phyloP scores from a whole-genome alignment of 2,329 filamentous ascomycete species.

The Exutisphaerella laricina region DNA sequence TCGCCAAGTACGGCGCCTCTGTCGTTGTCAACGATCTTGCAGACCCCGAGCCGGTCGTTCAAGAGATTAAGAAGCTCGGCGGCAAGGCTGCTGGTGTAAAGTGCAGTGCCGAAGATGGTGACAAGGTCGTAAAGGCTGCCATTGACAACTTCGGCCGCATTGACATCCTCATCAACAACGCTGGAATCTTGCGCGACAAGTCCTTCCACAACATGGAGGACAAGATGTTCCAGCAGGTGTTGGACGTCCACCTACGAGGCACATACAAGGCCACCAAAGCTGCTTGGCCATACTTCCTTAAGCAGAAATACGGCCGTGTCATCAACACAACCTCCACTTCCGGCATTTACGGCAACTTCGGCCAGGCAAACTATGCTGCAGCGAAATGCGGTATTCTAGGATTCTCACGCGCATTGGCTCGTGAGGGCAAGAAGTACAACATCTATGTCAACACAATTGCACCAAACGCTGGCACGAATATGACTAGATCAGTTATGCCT shows the following conservation, averaged over 20 bases:
- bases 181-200: conserved; percentile 95
- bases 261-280: conserved; percentile 98
- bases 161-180: conserved; percentile 96
- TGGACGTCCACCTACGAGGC: conserved; percentile 87
- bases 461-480: conserved; percentile 90
- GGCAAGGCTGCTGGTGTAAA: conserved; percentile 90
- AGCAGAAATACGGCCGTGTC: conserved; percentile 97
- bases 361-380: conserved; percentile 94
- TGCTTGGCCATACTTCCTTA: conserved; percentile 94
- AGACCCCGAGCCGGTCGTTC: conserved; percentile 83
- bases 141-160: conserved; percentile 91
- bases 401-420: conserved; percentile 85
- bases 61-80: conserved; percentile 84
- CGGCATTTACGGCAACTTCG: conserved; percentile 98
- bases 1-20: conserved; percentile 75
- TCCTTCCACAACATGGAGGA: conserved; percentile 98
- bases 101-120: conserved; percentile 87
- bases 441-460: conserved; percentile 98
- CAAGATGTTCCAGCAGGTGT: conserved; percentile 81
- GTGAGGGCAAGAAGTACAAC: conserved; percentile 95
- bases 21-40: conserved; percentile 95
- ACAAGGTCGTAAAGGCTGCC: conserved; percentile 82
- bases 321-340: conserved; percentile 96
- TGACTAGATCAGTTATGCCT: conserved; percentile 91
- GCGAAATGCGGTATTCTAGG: conserved; percentile 72